Evolutionary conservation across 441 rosid species (phyloP).

Genomic region (Populus tomentosa): DNA sequence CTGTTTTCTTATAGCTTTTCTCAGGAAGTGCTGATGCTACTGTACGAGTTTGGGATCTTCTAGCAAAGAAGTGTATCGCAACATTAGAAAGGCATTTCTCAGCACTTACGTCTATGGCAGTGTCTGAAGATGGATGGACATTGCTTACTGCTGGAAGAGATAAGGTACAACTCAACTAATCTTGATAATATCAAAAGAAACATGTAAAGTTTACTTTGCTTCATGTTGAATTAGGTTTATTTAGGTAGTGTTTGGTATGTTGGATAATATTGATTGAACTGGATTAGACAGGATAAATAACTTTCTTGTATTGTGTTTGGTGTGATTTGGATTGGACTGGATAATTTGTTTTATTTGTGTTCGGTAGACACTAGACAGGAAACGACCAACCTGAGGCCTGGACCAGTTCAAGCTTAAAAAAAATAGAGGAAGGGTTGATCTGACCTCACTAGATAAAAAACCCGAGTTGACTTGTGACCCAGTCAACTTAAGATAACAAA

Average conservation of each 20-base stretch:
- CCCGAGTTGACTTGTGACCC: no score
- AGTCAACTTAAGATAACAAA: no score
- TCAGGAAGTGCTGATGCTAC: slow-evolving; percentile 92
- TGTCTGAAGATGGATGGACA: slow-evolving; percentile 82
- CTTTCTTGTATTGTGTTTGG: no score
- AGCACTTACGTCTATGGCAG: slow-evolving; percentile 67
- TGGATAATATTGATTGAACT: no score
- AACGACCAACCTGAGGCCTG: no score
- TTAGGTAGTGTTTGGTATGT: neutral
- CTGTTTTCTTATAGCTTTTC: slow-evolving; percentile 46
- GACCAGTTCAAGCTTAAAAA: no score
- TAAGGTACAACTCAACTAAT: slow-evolving; percentile 46
- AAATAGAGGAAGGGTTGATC: no score
- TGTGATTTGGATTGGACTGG: no score
- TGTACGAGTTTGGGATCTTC: slow-evolving; percentile 84
- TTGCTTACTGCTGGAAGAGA: slow-evolving; percentile 87
- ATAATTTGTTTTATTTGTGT: no score
- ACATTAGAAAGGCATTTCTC: slow-evolving; percentile 74
- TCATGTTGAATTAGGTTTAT: neutral
- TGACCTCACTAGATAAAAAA: no score
- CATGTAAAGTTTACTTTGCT: neutral
- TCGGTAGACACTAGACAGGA: no score
- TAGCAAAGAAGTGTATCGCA: slow-evolving; percentile 69
- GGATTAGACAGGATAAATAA: no score
- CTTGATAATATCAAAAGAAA: neutral